These are phyloP conservation scores for Lachnellula arida DNA, from an alignment of 2,329 filamentous ascomycete genomes.

Conservation along the genomic window DNA sequence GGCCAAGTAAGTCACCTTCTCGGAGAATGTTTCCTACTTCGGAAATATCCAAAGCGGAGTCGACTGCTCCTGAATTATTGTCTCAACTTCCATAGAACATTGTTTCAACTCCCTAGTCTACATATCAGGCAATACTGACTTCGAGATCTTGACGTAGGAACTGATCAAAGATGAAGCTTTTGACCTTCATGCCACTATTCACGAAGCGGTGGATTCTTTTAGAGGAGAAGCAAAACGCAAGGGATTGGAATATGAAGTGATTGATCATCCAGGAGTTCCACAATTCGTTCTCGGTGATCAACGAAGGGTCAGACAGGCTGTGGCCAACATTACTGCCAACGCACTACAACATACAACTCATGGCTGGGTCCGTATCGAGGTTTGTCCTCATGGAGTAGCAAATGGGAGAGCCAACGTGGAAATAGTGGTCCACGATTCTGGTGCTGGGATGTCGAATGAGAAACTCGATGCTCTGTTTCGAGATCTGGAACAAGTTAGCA, in stretches of 20 bases:
- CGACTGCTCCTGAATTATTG: no score
- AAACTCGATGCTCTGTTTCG: conserved; percentile 53
- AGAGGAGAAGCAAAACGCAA: conserved; percentile 71
- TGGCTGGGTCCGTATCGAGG: conserved; percentile 67
- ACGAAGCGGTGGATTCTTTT: conserved; percentile 75
- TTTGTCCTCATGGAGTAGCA: conserved; percentile 54
- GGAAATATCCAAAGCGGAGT: no score
- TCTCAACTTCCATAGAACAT: no score
- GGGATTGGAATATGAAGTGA: conserved; percentile 63
- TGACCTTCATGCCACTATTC: conserved; percentile 64
- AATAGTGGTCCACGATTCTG: conserved; percentile 71
- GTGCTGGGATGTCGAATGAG: conserved; percentile 61
- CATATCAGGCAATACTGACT: no score
- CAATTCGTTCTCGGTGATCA: conserved; percentile 71
- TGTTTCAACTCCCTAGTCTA: no score
- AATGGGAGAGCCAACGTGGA: conserved; percentile 62
- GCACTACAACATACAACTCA: conserved; percentile 71
- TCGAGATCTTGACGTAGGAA: conserved; percentile 30
- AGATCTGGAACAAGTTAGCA: conserved; percentile 55
- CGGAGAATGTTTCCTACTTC: no score
- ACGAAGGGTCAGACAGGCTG: conserved; percentile 72
- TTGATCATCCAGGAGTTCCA: conserved; percentile 65
- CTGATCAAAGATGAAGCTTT: conserved; percentile 79
- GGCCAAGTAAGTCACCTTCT: conserved; percentile 44
- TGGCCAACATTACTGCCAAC: conserved; percentile 80